Base-by-base conservation (phyloP, 805 yeast species). In the Jamesozyma jinghongensis region DNA sequence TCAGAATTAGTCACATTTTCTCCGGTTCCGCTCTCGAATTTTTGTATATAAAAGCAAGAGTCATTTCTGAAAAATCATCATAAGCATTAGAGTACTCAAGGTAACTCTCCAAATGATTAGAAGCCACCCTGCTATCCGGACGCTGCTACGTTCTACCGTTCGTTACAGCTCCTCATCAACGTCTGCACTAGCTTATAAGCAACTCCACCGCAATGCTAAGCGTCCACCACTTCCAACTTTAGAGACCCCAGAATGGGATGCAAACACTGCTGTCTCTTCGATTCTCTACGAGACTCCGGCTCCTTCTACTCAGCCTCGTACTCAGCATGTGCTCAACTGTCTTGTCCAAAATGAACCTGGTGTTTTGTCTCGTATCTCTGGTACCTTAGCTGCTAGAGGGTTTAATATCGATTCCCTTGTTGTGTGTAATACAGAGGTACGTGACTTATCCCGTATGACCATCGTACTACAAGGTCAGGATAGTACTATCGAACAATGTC, bases 271-370 rank as follows among this genome's bases (percentile, higher is more conserved):
- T 5, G 97, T 92, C 33, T 83, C 95, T 11, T 86, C 97, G 11
- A 92, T 92, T 51, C 70, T 92, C 49, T 90, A 88, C 66, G 97
- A 92, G 62, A 85, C 95, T 3, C 98, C 75, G 37, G 52, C 66
- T 16, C 73, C 70, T 12, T 57, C 66, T 17, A 61, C 50, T 34
- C 76, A 81, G 30, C 85, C 87, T 32, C 70, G 74, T 52, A 80
- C 82, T 51, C 84, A 84, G 56, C 98, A 92, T 55, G 94, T 92
- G 34, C 73, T 92, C 61, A 92, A 90, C 73, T 92, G 98, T 69
- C 73, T 92, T 59, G 98, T 92, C 14, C 97, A 92, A 67, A 90
- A 92, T 65, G 98, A 92, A 67, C 97, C 98, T 6, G 98, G 98
- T 73, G 98, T 92, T 35, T 70, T 92, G 54, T 81, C 95, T 28